Base-by-base conservation (phyloP, 2,329 filamentous ascomycete species). In the Coniochaeta sp. region DNA sequence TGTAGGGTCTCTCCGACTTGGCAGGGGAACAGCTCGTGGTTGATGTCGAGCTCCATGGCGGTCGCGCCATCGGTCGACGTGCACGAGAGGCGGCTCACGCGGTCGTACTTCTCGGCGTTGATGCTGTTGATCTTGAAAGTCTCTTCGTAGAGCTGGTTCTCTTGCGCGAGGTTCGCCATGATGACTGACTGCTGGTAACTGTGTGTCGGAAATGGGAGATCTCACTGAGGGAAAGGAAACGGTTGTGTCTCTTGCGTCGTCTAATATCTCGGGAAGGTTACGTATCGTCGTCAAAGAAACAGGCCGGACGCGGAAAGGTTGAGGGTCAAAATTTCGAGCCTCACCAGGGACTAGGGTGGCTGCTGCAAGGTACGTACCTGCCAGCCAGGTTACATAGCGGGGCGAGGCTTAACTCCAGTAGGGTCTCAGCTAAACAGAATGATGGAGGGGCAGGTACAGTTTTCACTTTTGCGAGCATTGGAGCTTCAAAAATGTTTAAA, bases 71-170 rank as follows among this genome's bases (percentile, higher is more conserved):
- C 91, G 66, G 83, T 81, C 26, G 89, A 93, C 58, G 83, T 89
- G 71, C 86, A 92, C 60, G 80, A 85, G 71, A 98, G 85, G 67
- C 95, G 93, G 60, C 91, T 89, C 28, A 97, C 93, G 65, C 93
- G 91, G 78, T 98, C 95, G 77, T 99, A 99, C 78, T 97, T 96
- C 70, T 88, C 84, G 70, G 87, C 83, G 78, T 96, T 90, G 73
- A 91, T 80, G 60, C 84, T 77, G 67, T 86, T 93, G 69, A 98
- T 82, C 63, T 84, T 89, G 83, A 98, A 97, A 69, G 85, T 88
- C 72, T 96, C 92, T 77, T 97, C 92, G 78, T 96, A 96, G 75
- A 98, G 90, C 70, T 95, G 89, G 61, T 93, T 88, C 78, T 98
- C 93, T 67, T 89, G 88, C 76, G 91, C 86, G 66, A 77, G 80